Evolutionary conservation across 106 monocot genomes (phyloP).

Genomic region (Posidonia australis): DNA sequence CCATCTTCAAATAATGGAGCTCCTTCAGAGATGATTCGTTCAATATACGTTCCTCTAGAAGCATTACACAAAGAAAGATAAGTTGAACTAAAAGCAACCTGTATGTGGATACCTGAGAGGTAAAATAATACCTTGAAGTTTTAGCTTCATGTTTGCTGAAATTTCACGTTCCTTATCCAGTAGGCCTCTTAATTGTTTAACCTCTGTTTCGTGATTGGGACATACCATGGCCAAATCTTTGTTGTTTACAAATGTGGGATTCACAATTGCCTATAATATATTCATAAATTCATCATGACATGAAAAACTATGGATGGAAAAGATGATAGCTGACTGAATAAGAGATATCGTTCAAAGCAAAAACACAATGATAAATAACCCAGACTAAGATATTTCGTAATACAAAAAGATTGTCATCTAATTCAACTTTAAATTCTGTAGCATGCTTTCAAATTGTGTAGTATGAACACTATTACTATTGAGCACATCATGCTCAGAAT

Average conservation of each 20-base stretch:
- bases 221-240: background rate
- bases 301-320: background rate
- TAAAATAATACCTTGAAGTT: constrained; percentile 12
- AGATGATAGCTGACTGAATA: background rate
- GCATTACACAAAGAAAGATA: background rate
- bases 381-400: background rate
- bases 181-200: constrained; percentile 1
- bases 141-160: constrained; percentile 5
- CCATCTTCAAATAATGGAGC: constrained; percentile 12
- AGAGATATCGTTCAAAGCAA: background rate
- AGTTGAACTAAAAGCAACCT: background rate
- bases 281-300: background rate
- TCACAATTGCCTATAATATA: constrained; percentile 1
- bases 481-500: background rate
- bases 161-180: constrained; percentile 11
- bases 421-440: background rate
- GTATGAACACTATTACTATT: background rate
- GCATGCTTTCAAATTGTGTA: background rate
- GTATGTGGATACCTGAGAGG: background rate
- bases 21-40: constrained; percentile 8
- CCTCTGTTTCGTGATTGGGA: constrained; percentile 4
- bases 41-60: constrained; percentile 9
- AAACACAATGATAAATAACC: background rate
- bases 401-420: background rate
- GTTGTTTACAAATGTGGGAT: background rate